These are phyloP conservation scores for Chlamydomonas applanata DNA, from an alignment of 139 green algal species.

Conservation along the genomic window DNA sequence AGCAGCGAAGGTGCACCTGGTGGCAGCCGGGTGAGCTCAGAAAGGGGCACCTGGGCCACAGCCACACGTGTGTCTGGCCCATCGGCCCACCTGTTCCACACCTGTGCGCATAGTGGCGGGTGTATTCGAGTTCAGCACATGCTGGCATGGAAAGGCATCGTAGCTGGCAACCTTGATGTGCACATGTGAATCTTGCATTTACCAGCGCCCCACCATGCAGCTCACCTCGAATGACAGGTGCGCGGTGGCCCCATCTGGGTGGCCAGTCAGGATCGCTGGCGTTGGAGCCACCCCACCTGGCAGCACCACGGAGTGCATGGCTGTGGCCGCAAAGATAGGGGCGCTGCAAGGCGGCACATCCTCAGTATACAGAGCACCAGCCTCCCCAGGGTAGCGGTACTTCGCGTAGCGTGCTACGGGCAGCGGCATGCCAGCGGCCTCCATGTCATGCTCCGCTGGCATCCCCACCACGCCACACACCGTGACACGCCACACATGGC, in stretches of 20 bases:
- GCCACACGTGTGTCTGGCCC: not conserved
- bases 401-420: slow-evolving; percentile 1
- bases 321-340: slow-evolving; percentile 27
- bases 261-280: not conserved
- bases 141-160: too few species aligned
- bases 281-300: not conserved
- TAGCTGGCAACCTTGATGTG: too few species aligned
- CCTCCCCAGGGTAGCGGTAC: slow-evolving; percentile 22
- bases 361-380: slow-evolving; percentile 17
- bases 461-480: slow-evolving; percentile 11
- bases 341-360: slow-evolving; percentile 9
- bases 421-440: not conserved
- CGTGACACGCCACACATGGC: slow-evolving; percentile 16
- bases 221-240: slow-evolving; percentile 8
- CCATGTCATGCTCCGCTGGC: not conserved
- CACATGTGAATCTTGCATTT: too few species aligned
- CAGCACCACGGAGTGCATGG: slow-evolving; percentile 11
- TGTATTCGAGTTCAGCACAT: too few species aligned
- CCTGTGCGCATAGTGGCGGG: not conserved
- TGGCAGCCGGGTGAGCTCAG: not conserved
- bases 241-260: not conserved
- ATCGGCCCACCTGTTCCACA: slow-evolving; percentile 18
- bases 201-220: too few species aligned
- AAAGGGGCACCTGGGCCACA: not conserved
- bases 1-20: not conserved